Conservation (phyloP, 768 basidiomycete genomes). For the Suillus placidus region DNA sequence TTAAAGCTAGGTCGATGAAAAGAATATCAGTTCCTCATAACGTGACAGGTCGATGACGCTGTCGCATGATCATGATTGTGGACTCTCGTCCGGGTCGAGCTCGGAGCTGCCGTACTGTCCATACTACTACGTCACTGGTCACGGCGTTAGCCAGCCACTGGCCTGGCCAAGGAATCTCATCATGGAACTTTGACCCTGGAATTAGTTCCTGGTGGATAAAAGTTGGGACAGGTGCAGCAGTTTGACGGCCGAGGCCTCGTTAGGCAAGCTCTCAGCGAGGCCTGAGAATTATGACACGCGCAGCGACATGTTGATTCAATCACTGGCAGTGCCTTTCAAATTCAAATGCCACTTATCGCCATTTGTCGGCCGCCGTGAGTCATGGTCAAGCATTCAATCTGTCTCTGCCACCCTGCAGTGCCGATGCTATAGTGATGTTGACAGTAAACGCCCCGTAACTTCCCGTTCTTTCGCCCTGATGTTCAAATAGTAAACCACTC, state of each 20-base stretch:
- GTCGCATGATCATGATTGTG: neutral
- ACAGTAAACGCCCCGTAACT: no score
- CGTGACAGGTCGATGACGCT: neutral
- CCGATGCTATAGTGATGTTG: no score
- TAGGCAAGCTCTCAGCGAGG: neutral
- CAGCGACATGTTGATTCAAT: neutral
- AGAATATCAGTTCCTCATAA: neutral
- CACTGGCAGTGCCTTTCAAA: neutral
- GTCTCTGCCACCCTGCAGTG: no score
- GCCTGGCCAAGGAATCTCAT: neutral
- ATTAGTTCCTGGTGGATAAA: neutral
- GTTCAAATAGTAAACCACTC: neutral
- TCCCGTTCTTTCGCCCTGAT: no score
- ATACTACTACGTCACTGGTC: no score
- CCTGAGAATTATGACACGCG: neutral
- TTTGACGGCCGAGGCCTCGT: neutral
- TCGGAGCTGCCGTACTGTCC: no score
- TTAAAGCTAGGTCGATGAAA: neutral
- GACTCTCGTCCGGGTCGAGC: neutral
- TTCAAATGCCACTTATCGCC: no score
- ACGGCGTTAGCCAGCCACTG: neutral
- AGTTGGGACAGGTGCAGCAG: neutral
- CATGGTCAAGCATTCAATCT: no score
- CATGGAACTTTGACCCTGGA: neutral
- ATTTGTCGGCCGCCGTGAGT: no score